Base-by-base conservation (phyloP, 73 alveolate genomes). In the Blepharisma stoltei region DNA sequence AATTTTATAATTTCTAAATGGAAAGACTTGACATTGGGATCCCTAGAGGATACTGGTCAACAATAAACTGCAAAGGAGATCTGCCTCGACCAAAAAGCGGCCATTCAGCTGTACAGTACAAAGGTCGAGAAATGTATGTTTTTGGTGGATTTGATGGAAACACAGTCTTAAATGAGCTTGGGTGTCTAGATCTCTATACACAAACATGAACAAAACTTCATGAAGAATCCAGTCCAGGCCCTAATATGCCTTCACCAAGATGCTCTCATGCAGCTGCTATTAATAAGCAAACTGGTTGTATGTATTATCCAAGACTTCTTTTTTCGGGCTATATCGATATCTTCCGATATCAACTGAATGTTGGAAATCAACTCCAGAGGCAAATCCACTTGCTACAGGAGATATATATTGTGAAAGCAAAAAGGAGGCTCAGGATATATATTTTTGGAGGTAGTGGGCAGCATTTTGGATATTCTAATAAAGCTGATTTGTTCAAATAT, bases 61-160 rank as follows among this genome's bases (percentile, higher is more conserved):
- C 14, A 60, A n/a, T 60, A 14, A 14, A 2, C 23, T n/a, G 46
- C 5, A 60, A 23, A 37, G 60, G 32, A 18, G 60, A 69, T n/a
- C 25, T 53, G 1, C 79, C 79, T 38, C 20, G 32, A 38, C 76
- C 79, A 18, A 25, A 53, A n/a, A 69, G 55, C 4, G 79, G 79
- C 27, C 79, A 69, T 69, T 44, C 67, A n/a, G 60, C 76, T 38
- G 65, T 69, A 1, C 14, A 8, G 2, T 60, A 14, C 5, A 9
- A n/a, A 18, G 14, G 46, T 14, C 11, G 18, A n/a, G 41, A 32
- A 32, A 9, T 69, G 41, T 69, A 37, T 69, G 27, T 69, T 69
- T 69, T 69, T 5, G 79, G 75, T 14, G 79, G 79, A 3, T 43
- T 9, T 44, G 38, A 69, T 43, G 79, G 79, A 44, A 69, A n/a